Conservation (phyloP, 306 rosid species). For the Cucumis sativus region DNA sequence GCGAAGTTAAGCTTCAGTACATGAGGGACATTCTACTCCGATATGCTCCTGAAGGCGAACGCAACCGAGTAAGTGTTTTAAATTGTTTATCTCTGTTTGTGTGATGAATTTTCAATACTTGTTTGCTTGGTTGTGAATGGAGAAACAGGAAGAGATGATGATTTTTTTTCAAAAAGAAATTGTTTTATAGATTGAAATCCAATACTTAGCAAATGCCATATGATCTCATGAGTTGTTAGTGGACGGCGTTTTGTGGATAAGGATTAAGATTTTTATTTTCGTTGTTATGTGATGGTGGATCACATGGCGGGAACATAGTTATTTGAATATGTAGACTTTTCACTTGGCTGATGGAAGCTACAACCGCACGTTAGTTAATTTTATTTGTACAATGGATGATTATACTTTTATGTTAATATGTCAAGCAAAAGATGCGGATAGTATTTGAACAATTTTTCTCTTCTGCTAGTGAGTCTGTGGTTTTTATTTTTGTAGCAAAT, state of each 20-base stretch:
- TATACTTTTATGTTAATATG: neutral
- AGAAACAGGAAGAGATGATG: neutral
- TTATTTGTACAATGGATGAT: neutral
- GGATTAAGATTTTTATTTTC: neutral
- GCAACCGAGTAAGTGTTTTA: conserved; percentile 42
- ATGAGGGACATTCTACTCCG: conserved; percentile 60
- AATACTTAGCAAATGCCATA: neutral
- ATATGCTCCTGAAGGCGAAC: conserved; percentile 59
- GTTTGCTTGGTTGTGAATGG: neutral
- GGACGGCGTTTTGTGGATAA: neutral
- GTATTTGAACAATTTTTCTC: neutral
- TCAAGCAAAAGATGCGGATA: neutral
- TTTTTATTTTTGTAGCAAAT: neutral
- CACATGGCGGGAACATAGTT: neutral
- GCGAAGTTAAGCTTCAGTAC: conserved; percentile 57
- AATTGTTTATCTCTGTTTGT: neutral
- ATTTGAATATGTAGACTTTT: neutral
- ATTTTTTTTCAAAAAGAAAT: neutral
- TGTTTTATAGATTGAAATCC: neutral
- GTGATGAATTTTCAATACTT: neutral
- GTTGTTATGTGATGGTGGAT: neutral
- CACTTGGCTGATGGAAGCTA: neutral
- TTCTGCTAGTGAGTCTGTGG: neutral
- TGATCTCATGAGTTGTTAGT: neutral
- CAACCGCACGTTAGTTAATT: neutral